Percentiles rank a stretch among this genome's conserved stretches.
Evolutionary conservation across 495 filamentous ascomycete species (phyloP).

Genomic region (Daldinia vernicosa): DNA sequence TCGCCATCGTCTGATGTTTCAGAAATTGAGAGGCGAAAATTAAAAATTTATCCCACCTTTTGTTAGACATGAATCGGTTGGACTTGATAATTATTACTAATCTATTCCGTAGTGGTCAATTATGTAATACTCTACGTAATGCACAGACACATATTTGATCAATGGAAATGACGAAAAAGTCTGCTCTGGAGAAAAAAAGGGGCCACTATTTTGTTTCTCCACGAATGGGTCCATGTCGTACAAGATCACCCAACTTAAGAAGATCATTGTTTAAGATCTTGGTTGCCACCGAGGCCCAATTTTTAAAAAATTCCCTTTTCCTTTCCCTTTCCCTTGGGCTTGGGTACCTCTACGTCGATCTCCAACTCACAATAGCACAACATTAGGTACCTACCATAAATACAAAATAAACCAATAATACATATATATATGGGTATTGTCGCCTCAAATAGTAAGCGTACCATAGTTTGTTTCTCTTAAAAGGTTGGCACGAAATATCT

Average conservation of each 20-base stretch:
- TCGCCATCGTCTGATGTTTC: slow-evolving; percentile 17
- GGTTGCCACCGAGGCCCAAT: slow-evolving; percentile 18
- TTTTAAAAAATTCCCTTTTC: slow-evolving; percentile 3
- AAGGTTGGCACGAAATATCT: background rate
- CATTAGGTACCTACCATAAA: background rate
- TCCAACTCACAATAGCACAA: background rate
- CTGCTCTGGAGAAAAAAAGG: background rate
- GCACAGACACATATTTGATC: background rate
- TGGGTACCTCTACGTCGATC: background rate
- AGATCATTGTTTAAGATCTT: background rate
- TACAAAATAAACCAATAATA: no score
- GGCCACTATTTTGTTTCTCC: slow-evolving; percentile 19
- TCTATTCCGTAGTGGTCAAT: background rate
- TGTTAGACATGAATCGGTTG: background rate
- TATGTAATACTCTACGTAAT: background rate
- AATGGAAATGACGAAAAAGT: slow-evolving; percentile 2
- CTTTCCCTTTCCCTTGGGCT: background rate
- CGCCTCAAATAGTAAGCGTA: background rate
- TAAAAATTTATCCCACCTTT: background rate
- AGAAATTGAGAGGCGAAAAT: slow-evolving; percentile 15
- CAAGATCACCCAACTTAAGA: background rate
- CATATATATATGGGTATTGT: background rate
- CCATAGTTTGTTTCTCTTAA: background rate
- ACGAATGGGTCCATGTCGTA: slow-evolving; percentile 5
- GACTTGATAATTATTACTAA: background rate